Evolutionary conservation across 2,329 filamentous ascomycete genomes (phyloP), one percentile per base, ranked within the genome.

Genomic region (Exophiala phaeomuriformis): DNA sequence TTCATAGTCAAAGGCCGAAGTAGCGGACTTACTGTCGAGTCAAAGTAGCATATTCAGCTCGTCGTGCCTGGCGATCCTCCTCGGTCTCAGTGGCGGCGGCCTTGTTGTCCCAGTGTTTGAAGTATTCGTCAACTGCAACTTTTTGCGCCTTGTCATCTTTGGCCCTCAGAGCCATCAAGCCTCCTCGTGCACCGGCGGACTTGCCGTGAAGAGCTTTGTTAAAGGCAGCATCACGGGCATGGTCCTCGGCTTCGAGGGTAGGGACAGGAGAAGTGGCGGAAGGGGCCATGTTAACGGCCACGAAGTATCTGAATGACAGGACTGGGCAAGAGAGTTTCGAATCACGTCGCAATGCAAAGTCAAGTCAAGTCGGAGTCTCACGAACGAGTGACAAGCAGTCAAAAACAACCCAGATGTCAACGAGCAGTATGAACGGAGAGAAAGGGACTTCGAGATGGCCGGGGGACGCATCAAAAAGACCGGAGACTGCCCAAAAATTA

Each of bases 51-150:
- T 97, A 97, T 74, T 96, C 88, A 56, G 84, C 85, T 66, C 84
- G 83, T 68, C 90, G 83, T 62, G 86, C 80, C 85, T 89, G 85
- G 67, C 91, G 83, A 63, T 81, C 84, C 65, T 85, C 88, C 51
- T 84, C 81, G 1, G 91, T 97, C 79, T 98, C 93, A 40, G 84
- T 80, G 59, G 79, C 83, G 44, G 77, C 86, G 43, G 75, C 72
- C 74, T 94, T 90, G 76, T 91, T 86, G 71, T 95, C 89, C 87
- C 88, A 95, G 70, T 95, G 90, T 79, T 94, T 94, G 77, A 95
- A 95, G 75, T 95, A 95, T 70, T 94, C 88, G 67, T 93, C 87
- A 30, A 90, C 81, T 44, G 89, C 89, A 49, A 85, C 84, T 69
- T 89, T 82, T 68, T 94, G 87, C 5, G 89, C 88, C 31, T 76